Conservation (phyloP, 169 alveolate species). For the Cryptosporidium muris region DNA sequence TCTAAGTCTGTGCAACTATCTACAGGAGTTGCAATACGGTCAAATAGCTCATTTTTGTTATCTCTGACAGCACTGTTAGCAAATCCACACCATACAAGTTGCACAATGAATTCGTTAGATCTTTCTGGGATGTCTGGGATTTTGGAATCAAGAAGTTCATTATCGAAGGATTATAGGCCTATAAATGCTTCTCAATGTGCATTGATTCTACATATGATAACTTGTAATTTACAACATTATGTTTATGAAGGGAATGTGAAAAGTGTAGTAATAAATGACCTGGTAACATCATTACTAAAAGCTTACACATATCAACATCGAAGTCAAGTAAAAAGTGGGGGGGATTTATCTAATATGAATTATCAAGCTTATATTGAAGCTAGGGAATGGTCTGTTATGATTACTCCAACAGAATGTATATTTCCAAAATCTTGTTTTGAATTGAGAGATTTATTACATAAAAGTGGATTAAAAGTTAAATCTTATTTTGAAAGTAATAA, state of each 20-base stretch:
- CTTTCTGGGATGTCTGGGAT: background rate
- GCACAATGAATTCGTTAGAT: conserved; percentile 20
- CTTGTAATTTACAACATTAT: conserved; percentile 57
- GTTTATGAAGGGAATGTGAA: conserved; percentile 47
- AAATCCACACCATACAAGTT: conserved; percentile 62
- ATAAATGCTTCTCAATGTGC: conserved; percentile 4
- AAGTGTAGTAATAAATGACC: conserved; percentile 22
- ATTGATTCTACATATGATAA: conserved; percentile 13
- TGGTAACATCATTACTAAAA: conserved; percentile 56
- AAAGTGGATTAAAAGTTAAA: conserved; percentile 31
- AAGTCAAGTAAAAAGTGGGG: background rate
- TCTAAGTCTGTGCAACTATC: conserved; percentile 49
- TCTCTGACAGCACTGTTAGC: conserved; percentile 66
- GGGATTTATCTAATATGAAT: conserved; percentile 6
- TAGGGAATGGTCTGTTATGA: conserved; percentile 65
- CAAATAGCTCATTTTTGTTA: conserved; percentile 34
- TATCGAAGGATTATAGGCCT: conserved; percentile 2
- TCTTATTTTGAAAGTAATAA: conserved; percentile 38
- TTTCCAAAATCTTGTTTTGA: conserved; percentile 56
- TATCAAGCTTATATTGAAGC: conserved; percentile 67
- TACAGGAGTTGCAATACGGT: conserved; percentile 12
- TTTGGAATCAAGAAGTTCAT: background rate
- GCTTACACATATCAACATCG: conserved; percentile 18
- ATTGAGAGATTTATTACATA: conserved; percentile 37
- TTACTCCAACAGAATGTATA: conserved; percentile 63